Conservation (phyloP, 345 rosid species). For the Anastatica hierochuntica region DNA sequence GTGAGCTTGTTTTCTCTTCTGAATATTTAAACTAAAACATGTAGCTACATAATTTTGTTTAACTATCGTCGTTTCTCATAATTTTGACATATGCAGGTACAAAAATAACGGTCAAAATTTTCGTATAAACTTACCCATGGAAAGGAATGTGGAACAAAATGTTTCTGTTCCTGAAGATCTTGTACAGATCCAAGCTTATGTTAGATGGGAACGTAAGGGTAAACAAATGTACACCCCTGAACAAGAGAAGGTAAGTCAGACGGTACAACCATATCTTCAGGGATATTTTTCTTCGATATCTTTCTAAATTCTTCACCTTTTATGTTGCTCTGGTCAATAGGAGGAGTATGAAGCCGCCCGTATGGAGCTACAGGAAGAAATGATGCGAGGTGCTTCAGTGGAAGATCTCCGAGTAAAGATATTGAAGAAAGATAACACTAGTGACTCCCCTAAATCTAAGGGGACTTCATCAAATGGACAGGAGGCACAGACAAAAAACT, state of each 20-base stretch:
- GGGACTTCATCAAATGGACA: constrained; percentile 28
- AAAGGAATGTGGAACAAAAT: constrained; percentile 33
- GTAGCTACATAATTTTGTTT: neutral
- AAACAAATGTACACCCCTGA: constrained; percentile 77
- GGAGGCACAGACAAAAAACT: constrained; percentile 34
- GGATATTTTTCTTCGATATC: constrained; percentile 2
- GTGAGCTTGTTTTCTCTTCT: constrained; percentile 34
- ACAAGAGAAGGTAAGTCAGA: constrained; percentile 30
- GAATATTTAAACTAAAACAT: neutral
- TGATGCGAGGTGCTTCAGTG: constrained; percentile 63
- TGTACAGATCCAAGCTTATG: constrained; percentile 85
- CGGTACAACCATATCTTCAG: neutral
- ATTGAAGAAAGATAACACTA: constrained; percentile 39
- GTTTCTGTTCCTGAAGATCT: constrained; percentile 83
- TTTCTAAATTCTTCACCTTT: constrained; percentile 1
- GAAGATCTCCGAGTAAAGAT: constrained; percentile 65
- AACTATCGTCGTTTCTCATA: constrained; percentile 7
- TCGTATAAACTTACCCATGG: constrained; percentile 52
- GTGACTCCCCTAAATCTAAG: constrained; percentile 35
- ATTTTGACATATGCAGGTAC: constrained; percentile 44
- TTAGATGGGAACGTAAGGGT: constrained; percentile 97
- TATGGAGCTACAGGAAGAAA: constrained; percentile 71
- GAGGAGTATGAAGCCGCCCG: constrained; percentile 95
- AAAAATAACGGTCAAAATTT: constrained; percentile 83
- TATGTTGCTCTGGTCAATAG: constrained; percentile 29